These are phyloP conservation scores for Nothomitra cinnamomea DNA, from an alignment of 2,329 filamentous ascomycete species.

Conservation along the genomic window DNA sequence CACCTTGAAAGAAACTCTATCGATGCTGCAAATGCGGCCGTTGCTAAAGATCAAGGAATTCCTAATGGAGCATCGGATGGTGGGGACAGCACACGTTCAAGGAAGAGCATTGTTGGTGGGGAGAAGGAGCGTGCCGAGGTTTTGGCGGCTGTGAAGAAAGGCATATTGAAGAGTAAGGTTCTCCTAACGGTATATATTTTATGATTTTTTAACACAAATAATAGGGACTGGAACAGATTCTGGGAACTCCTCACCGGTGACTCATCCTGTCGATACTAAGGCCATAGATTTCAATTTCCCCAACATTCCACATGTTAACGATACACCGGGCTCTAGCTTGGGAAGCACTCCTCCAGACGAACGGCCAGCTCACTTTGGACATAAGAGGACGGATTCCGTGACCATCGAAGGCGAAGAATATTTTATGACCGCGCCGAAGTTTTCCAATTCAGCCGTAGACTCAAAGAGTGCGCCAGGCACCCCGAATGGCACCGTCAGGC, in stretches of 20 bases:
- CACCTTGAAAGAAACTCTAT: constrained; percentile 70
- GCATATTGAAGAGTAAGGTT: constrained; percentile 74
- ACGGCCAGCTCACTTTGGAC: constrained; percentile 34
- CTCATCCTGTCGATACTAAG: constrained; percentile 40
- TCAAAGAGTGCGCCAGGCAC: constrained; percentile 69
- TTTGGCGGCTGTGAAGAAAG: constrained; percentile 81
- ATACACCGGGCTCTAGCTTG: constrained; percentile 70
- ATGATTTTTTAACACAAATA: constrained; percentile 7
- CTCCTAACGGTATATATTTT: neutral
- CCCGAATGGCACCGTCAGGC: constrained; percentile 47
- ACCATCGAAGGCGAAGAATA: constrained; percentile 75
- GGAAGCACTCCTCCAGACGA: constrained; percentile 81
- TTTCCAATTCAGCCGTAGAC: constrained; percentile 40
- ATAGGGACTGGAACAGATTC: constrained; percentile 35
- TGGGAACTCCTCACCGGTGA: constrained; percentile 51
- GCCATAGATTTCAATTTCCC: constrained; percentile 39
- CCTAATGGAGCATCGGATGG: constrained; percentile 30
- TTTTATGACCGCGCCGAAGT: constrained; percentile 60
- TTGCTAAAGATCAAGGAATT: constrained; percentile 18
- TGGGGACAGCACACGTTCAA: constrained; percentile 39
- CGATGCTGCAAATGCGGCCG: constrained; percentile 36
- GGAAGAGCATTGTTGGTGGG: constrained; percentile 81
- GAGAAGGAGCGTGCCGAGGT: constrained; percentile 85
- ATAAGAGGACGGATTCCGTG: constrained; percentile 51
- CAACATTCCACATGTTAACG: constrained; percentile 44